Base-by-base conservation (phyloP, 805 yeast species). In the Lipomyces orientalis region DNA sequence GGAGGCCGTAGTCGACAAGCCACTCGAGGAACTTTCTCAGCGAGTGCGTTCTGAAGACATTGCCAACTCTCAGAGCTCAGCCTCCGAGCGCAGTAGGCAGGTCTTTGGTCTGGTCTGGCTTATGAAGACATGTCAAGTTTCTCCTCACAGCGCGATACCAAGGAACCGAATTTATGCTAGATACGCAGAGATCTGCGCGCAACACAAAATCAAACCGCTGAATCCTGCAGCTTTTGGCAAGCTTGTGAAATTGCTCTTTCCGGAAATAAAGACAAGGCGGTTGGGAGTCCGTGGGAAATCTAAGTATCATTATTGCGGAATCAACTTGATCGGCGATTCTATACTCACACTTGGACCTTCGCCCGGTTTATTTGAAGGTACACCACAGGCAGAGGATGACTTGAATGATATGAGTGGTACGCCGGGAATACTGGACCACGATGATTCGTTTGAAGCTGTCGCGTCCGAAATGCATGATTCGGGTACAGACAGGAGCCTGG, bases 261-360 rank as follows among this genome's bases (percentile, higher is more conserved):
- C 97, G 0, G 81, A 81, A 64, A 80, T 91, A 68, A 86, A 87
- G 37, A 90, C 95, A 0, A 84, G 96, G 70, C 83, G 97, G 63
- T 80, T 92, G 62, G 97, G 97, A 1, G 86, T 88, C 76, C 82
- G 97, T 60, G 93, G 93, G 1, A 90, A 88, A 74, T 87, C 94
- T 25, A 89, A 89, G 75, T 93, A 93, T 77, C 96, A 91, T 76
- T 92, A 91, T 75, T 90, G 94, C 77, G 97, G 97, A 2, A 82
- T 93, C 62, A 84, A 83, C 70, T 78, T 81, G 68, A 73, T 81
- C 8, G 83, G 80, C 31, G 81, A 80, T 71, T 62, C 61, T 14
- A 31, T 52, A 35, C n/a, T 67, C 12, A 56, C 69, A 9, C 58
- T 60, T 14, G 62, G 34, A 12, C 29, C 29, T 14, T 52, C 34